Evolutionary conservation across 2,329 filamentous ascomycete species (phyloP).

Genomic region (Aspergillus transmontanensis): DNA sequence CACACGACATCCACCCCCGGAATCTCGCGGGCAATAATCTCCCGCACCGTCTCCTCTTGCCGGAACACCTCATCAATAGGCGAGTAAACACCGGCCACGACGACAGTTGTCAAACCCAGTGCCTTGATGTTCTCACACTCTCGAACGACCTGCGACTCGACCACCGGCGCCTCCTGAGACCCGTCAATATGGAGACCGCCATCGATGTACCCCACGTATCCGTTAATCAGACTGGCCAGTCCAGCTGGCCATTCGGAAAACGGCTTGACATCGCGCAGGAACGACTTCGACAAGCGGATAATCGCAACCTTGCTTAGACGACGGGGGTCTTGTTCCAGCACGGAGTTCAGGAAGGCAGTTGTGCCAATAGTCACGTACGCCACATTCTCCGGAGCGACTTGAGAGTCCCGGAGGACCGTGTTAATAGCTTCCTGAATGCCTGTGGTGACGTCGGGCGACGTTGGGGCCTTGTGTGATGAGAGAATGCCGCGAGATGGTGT

Average conservation of each 20-base stretch:
- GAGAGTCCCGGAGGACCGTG: slow-evolving; percentile 9
- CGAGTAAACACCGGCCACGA: not conserved
- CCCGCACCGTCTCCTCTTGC: not conserved
- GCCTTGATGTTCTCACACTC: not conserved
- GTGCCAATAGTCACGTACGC: slow-evolving; percentile 55
- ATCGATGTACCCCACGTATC: not conserved
- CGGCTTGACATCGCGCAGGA: not conserved
- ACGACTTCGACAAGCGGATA: not conserved
- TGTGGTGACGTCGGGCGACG: slow-evolving; percentile 44
- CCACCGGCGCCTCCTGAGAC: not conserved
- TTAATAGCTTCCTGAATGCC: slow-evolving; percentile 36
- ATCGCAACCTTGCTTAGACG: not conserved
- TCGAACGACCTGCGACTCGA: not conserved
- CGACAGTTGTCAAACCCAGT: not conserved
- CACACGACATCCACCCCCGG: not conserved
- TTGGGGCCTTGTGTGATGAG: slow-evolving; percentile 41
- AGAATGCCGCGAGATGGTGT: slow-evolving; percentile 26
- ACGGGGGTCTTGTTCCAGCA: slow-evolving; percentile 31
- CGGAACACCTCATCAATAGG: not conserved
- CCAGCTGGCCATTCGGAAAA: not conserved
- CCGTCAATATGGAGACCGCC: not conserved
- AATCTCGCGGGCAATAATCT: not conserved
- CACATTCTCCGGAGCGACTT: slow-evolving; percentile 34
- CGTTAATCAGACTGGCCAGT: not conserved
- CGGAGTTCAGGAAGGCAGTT: slow-evolving; percentile 57